A percentile compares a stretch with the other conserved stretches of the same genome.
Conservation (phyloP, 352 stramenopile species). For the Pythium utonaiense region DNA sequence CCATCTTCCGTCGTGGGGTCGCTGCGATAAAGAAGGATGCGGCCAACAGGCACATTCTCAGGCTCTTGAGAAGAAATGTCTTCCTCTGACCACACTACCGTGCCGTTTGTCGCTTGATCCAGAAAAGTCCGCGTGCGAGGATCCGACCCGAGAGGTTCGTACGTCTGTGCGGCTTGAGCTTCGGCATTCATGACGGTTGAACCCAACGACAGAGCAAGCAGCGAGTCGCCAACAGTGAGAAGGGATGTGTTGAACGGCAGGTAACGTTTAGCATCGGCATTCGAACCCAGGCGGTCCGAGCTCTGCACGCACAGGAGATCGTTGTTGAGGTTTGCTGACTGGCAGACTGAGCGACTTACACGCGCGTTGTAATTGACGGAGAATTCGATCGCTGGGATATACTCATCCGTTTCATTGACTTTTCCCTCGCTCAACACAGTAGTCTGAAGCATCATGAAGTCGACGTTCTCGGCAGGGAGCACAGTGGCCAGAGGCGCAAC, state of each 20-base stretch:
- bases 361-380: constrained; percentile 6
- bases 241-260: constrained; percentile 18
- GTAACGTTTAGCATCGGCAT: neutral
- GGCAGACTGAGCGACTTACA: constrained; percentile 2
- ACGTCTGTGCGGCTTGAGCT: constrained; percentile 12
- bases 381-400: neutral
- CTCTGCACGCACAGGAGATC: constrained; percentile 16
- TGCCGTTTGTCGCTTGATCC: constrained; percentile 12
- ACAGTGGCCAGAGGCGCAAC: constrained; percentile 7
- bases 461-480: constrained; percentile 9
- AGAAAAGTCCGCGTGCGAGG: constrained; percentile 9
- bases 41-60: neutral
- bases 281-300: neutral
- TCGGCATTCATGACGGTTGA: neutral
- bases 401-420: neutral
- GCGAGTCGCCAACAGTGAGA: constrained; percentile 8
- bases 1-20: neutral
- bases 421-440: neutral
- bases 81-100: constrained; percentile 14
- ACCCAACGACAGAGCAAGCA: constrained; percentile 11
- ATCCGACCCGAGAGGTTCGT: constrained; percentile 15
- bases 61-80: neutral
- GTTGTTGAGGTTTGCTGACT: too few relatives aligned
- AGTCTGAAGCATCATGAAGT: constrained; percentile 1
- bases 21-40: constrained; percentile 3